Evolutionary conservation across 1,139 yeast genomes (phyloP).

Genomic region (Sugiyamaella novakii): DNA sequence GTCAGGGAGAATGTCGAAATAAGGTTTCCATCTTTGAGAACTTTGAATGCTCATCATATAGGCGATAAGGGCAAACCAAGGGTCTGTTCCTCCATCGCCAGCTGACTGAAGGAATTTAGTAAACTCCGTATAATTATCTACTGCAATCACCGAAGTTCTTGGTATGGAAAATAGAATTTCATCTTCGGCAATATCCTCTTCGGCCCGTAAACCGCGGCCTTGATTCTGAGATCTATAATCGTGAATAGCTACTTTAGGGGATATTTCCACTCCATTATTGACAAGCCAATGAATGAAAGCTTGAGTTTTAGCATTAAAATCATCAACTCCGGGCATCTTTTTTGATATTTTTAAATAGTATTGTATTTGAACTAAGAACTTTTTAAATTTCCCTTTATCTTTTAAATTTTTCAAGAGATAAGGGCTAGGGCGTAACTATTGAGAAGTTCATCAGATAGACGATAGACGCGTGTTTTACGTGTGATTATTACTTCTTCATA

Average conservation of each 20-base stretch:
- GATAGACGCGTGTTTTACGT: no score
- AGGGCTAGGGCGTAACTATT: conserved; percentile 8
- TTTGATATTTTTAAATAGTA: not conserved
- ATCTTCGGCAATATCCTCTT: conserved; percentile 57
- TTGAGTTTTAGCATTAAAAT: conserved; percentile 44
- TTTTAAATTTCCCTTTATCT: not conserved
- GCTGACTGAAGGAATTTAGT: conserved; percentile 44
- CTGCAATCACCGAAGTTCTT: conserved; percentile 55
- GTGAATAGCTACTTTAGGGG: conserved; percentile 57
- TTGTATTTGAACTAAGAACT: not conserved
- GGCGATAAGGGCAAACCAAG: conserved; percentile 79
- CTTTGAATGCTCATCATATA: conserved; percentile 59
- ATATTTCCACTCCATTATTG: conserved; percentile 49
- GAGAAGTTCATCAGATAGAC: no score
- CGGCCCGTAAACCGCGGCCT: conserved; percentile 80
- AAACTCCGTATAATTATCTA: conserved; percentile 53
- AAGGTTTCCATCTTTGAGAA: conserved; percentile 63
- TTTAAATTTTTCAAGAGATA: conserved; percentile 15
- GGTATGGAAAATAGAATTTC: conserved; percentile 75
- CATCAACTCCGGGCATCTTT: conserved; percentile 25
- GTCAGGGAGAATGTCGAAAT: conserved; percentile 69
- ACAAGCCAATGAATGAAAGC: conserved; percentile 58
- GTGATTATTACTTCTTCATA: no score
- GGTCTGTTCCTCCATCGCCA: conserved; percentile 45
- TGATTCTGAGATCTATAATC: conserved; percentile 62